Percentiles rank a stretch among this genome's conserved stretches.
These are phyloP conservation scores for Eucommia ulmoides DNA, from an alignment of 257 asterid species.

Conservation along the genomic window DNA sequence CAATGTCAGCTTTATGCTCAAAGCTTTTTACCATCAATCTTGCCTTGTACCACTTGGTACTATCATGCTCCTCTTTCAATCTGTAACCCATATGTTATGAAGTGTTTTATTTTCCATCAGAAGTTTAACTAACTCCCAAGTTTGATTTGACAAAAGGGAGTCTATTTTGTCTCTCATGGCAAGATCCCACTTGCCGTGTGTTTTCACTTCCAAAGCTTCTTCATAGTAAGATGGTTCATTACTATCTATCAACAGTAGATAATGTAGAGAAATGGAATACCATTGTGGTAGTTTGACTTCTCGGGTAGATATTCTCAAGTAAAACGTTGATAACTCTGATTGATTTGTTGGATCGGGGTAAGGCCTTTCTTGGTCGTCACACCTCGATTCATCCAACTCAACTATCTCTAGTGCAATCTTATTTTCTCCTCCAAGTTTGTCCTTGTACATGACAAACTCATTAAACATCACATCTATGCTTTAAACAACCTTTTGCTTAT, in stretches of 20 bases:
- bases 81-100: background rate
- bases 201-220: background rate
- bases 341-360: no score
- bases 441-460: no score
- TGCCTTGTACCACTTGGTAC: background rate
- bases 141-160: background rate
- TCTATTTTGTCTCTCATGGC: background rate
- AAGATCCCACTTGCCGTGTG: background rate
- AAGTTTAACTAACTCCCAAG: background rate
- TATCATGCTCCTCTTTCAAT: background rate
- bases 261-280: no score
- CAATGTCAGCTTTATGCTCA: background rate
- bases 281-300: no score
- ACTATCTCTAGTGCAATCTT: no score
- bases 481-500: no score
- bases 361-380: no score
- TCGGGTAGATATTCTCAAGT: no score
- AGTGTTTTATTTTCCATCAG: background rate
- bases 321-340: no score
- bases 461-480: no score
- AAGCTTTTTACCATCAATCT: background rate
- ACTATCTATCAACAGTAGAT: background rate
- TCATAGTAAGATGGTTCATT: background rate
- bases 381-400: no score
- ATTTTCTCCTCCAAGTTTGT: no score